Evolutionary conservation across 208 protist species (phyloP).

Genomic region (Angomonas ambiguus): DNA sequence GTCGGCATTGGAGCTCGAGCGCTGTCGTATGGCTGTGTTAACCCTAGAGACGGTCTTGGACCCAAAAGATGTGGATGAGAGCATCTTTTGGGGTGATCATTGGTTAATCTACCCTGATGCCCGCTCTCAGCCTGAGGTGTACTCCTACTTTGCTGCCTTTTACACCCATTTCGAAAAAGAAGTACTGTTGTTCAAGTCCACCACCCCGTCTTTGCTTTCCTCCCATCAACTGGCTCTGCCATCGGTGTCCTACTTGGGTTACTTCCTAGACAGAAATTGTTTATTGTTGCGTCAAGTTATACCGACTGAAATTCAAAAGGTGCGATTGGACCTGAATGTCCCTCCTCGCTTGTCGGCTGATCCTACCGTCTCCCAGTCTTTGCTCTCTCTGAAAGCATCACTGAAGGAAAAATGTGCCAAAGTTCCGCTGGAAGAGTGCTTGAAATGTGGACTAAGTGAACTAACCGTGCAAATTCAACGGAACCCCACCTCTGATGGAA

Average conservation of each 20-base stretch:
- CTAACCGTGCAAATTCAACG: constrained; percentile 23
- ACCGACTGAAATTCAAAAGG: constrained; percentile 44
- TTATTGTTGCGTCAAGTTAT: constrained; percentile 53
- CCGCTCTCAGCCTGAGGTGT: background rate
- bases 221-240: constrained; percentile 35
- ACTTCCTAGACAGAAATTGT: constrained; percentile 24
- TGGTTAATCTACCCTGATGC: constrained; percentile 34
- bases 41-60: constrained; percentile 25
- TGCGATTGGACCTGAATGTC: constrained; percentile 22
- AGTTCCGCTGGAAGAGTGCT: constrained; percentile 5
- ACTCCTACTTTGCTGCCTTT: constrained; percentile 9
- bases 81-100: constrained; percentile 42
- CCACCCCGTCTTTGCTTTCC: constrained; percentile 24
- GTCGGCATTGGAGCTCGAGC: constrained; percentile 20
- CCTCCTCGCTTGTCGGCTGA: background rate
- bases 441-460: constrained; percentile 18
- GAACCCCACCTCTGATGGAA: constrained; percentile 7
- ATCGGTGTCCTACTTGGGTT: constrained; percentile 36
- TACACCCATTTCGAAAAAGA: constrained; percentile 15
- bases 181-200: constrained; percentile 38
- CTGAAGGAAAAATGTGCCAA: background rate
- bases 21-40: constrained; percentile 13
- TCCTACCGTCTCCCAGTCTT: background rate
- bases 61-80: constrained; percentile 35
- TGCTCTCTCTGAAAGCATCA: background rate